Evolutionary conservation across 2,329 filamentous ascomycete species (phyloP), one percentile per base, ranked within the genome.

Genomic region (Pseudogymnoascus sp.): DNA sequence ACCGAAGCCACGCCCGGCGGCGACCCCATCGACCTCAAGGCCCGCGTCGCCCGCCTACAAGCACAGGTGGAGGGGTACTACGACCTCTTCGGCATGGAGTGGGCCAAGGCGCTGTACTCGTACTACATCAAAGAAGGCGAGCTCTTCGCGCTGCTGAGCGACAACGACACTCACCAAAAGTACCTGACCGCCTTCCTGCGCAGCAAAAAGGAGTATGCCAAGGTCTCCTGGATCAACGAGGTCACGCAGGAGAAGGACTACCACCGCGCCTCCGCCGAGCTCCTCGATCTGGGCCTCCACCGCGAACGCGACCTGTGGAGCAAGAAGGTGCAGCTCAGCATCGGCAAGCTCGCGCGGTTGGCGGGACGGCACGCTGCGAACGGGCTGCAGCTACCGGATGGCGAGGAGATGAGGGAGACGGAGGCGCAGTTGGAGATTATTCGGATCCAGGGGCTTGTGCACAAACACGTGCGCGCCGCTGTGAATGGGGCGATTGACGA

Each of bases 141-240:
- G 53, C 80, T 90, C 46, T 81, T 86, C 68, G 80, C 83, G 1
- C 80, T 97, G 29, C 81, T 99, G 62, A 82, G 87, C 69, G 90
- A 90, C 64, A 80, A 87, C 26, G 77, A 86, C 63, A 89, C 93
- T 70, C 86, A 86, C 67, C 77, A 83, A 60, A 77, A 78, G n/a
- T 88, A 86, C 70, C 83, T 96, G 63, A 96, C 91, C 0, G 81
- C 82, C 61, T 99, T 92, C 70, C 80, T 99, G 59, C 85, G 90
- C 44, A 87, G 84, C 63, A 84, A 87, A 67, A 83, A 86, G 0
- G 82, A 87, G 66, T 85, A 91, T 66, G 87, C 88, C 29, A 91
- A 91, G 70, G 81, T 99, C 50, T 87, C 88, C 59, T 99, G 95
- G 95, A 96, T 99, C 77, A 96, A 99, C 73, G 93, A 97, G 72